These are phyloP conservation scores for Dysphania ambrosioides DNA, from an alignment of 148 eudicot genomes.

Conservation along the genomic window DNA sequence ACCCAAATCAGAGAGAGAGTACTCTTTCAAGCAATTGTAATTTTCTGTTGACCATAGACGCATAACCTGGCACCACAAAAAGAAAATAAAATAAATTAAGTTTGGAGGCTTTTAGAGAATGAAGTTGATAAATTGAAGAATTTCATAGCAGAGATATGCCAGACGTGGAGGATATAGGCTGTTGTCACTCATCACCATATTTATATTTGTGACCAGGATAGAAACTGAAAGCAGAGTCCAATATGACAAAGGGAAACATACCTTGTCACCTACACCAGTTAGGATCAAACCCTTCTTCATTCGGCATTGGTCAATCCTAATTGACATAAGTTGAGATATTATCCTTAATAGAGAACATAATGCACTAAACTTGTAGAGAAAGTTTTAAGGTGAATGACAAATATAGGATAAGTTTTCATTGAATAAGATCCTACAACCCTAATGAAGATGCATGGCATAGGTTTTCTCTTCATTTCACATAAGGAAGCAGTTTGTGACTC, in stretches of 20 bases:
- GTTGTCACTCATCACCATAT: too few relatives aligned
- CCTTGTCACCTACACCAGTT: constrained; percentile 87
- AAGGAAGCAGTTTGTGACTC: background rate
- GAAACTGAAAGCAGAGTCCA: constrained; percentile 4
- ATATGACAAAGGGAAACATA: constrained; percentile 22
- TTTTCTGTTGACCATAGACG: constrained; percentile 83
- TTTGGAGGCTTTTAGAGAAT: too few relatives aligned
- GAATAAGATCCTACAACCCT: background rate
- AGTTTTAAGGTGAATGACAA: background rate
- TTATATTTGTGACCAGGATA: background rate
- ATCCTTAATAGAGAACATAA: too few relatives aligned
- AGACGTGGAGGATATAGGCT: too few relatives aligned
- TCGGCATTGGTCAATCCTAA: constrained; percentile 66
- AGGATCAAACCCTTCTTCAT: constrained; percentile 82
- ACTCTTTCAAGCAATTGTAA: constrained; percentile 74
- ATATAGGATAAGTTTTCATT: background rate
- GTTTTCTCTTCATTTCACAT: background rate
- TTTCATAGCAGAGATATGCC: too few relatives aligned
- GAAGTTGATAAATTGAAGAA: too few relatives aligned
- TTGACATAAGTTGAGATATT: constrained; percentile 22
- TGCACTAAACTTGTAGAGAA: too few relatives aligned
- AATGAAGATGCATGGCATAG: background rate
- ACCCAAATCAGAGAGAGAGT: constrained; percentile 44
- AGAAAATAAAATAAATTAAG: too few relatives aligned
- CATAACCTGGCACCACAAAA: constrained; percentile 53